phyloP scores from a whole-genome alignment of 352 stramenopile species.

The Phytophthora idaei region DNA sequence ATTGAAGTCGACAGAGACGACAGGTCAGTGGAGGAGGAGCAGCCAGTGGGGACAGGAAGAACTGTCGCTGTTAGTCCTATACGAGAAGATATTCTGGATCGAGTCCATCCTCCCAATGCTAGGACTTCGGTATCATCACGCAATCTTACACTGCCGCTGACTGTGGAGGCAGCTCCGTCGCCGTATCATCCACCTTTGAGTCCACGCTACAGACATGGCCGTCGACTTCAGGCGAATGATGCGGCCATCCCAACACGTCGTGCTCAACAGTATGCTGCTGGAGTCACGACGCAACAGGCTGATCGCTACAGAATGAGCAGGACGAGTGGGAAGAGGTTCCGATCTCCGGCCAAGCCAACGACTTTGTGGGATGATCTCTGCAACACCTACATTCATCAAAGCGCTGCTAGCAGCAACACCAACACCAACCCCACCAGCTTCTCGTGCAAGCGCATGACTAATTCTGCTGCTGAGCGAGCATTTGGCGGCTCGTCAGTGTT shows the following conservation, averaged over 20 bases:
- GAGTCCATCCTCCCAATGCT: slow-evolving; percentile 6
- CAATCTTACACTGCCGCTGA: neutral
- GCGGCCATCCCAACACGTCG: slow-evolving; percentile 11
- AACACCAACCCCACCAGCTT: slow-evolving; percentile 8
- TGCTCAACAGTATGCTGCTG: slow-evolving; percentile 21
- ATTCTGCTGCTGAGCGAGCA: slow-evolving; percentile 22
- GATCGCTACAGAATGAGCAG: slow-evolving; percentile 40
- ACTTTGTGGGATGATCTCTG: slow-evolving; percentile 30
- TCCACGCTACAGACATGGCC: slow-evolving; percentile 34
- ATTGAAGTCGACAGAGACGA: slow-evolving; percentile 26
- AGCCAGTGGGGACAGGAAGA: slow-evolving; percentile 5
- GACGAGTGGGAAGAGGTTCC: slow-evolving; percentile 38
- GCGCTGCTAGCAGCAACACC: slow-evolving; percentile 1
- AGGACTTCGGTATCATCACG: neutral
- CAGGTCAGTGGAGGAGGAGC: slow-evolving; percentile 3
- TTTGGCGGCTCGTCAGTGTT: slow-evolving; percentile 32
- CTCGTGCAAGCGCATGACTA: slow-evolving; percentile 25
- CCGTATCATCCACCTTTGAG: slow-evolving; percentile 17
- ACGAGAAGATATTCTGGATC: slow-evolving; percentile 37
- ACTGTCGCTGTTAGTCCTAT: slow-evolving; percentile 29
- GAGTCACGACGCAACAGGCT: slow-evolving; percentile 35
- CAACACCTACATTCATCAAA: slow-evolving; percentile 35
- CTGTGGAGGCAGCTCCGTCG: slow-evolving; percentile 17
- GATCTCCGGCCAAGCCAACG: slow-evolving; percentile 25
- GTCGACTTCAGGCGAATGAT: slow-evolving; percentile 26